Percentiles rank a stretch among this genome's conserved stretches.
phyloP scores from a whole-genome alignment of 345 rosid genomes.

The Syzygium aromaticum region DNA sequence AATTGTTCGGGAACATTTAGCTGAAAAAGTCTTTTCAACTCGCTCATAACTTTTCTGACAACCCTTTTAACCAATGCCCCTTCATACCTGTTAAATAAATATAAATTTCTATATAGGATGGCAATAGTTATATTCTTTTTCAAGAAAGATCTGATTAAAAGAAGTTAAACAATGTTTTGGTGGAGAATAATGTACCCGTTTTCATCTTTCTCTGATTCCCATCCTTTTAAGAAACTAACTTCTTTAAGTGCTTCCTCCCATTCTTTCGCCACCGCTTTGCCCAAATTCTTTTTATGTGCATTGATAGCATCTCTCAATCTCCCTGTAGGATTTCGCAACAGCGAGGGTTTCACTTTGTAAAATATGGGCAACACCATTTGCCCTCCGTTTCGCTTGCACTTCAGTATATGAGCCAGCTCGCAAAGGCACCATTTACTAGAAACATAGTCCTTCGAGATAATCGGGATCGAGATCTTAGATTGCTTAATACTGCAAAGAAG shows the following conservation, averaged over 20 bases:
- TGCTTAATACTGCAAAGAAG: not conserved
- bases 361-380: not conserved
- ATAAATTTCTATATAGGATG: too few relatives aligned
- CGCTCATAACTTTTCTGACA: too few relatives aligned
- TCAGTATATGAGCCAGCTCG: not conserved
- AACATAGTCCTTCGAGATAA: not conserved
- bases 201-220: too few relatives aligned
- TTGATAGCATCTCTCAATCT: not conserved
- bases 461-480: not conserved
- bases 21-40: too few relatives aligned
- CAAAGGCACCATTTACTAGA: not conserved
- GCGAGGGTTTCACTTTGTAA: not conserved
- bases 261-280: not conserved
- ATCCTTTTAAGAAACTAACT: fast-evolving
- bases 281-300: not conserved
- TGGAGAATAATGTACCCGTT: too few relatives aligned
- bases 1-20: too few relatives aligned
- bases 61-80: too few relatives aligned
- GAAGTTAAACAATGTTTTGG: too few relatives aligned
- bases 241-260: not conserved
- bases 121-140: too few relatives aligned
- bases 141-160: too few relatives aligned
- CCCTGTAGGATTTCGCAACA: not conserved
- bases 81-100: not conserved
- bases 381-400: fast-evolving